Evolutionary conservation across 2,329 filamentous ascomycete species (phyloP), one percentile per base, ranked within the genome.

Genomic region (Cordyceps cateniannulata): DNA sequence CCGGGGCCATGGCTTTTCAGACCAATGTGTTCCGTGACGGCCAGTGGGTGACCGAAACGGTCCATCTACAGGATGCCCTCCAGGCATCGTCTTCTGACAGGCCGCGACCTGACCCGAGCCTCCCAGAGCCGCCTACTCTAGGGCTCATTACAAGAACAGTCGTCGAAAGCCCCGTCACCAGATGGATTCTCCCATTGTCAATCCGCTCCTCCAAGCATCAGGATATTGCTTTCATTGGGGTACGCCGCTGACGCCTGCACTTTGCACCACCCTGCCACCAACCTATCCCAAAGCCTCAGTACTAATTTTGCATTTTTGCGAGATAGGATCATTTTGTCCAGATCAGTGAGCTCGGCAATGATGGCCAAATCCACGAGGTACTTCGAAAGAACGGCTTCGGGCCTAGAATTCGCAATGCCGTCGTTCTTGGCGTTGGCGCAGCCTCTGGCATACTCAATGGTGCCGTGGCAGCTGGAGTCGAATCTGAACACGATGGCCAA

Each of bases 141-240:
- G 95, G 91, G 4, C 70, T 98, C 35, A 79, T 98, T 50, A 91
- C 91, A 1, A 86, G 84, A 68, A 96, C 93, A 0, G 72, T 96
- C 32, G 78, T 93, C 55, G 83, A 86, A 58, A 96, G 90, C 64
- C 89, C 93, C 1, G 78, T 89, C 40, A 82, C 88, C 60, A 87
- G 88, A 69, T 89, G 84, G 78, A 88, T 97, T 48, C 77, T 96
- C 16, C 90, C 92, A 14, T 90, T 87, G n/a, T 85, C 87, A 62
- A 78, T 98, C 62, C 83, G 93, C 62, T 86, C 86, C 60, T 79
- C 80, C 56, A 74, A 80, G 48, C 79, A 86, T 63, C 92, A 95
- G 66, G 93, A 98, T 75, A 85, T 97, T 64, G 87, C 93, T 42
- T 91, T 96, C 67, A 82, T 99, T 61, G 90, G 92, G 59, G 86